phyloP scores from a whole-genome alignment of 2,329 filamentous ascomycete genomes.

The Verticillium nonalfalfae region DNA sequence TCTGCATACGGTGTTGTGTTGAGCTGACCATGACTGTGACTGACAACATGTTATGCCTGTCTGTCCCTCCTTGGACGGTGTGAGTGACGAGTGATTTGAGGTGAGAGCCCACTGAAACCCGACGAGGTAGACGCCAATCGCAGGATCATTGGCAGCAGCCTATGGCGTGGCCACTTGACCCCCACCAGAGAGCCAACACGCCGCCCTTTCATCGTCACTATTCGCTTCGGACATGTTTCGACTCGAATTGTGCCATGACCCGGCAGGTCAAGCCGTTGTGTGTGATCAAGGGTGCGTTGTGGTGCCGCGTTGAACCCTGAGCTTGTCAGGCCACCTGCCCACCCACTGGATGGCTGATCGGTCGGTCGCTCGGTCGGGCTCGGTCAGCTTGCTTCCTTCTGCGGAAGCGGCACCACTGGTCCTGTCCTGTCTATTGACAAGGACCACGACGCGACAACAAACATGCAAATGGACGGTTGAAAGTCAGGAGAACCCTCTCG shows the following conservation, averaged over 20 bases:
- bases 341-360: background rate
- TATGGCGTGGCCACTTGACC: background rate
- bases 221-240: background rate
- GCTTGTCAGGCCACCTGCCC: background rate
- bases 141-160: background rate
- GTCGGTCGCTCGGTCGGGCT: background rate
- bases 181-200: background rate
- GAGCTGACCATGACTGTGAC: too few relatives aligned
- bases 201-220: background rate
- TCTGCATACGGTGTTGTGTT: too few relatives aligned
- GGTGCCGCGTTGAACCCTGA: background rate
- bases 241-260: background rate
- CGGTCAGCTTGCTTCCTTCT: background rate
- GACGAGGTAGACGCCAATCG: background rate
- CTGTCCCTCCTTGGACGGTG: too few relatives aligned
- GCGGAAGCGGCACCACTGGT: background rate
- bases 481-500: background rate
- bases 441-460: background rate
- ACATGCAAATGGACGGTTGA: background rate
- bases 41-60: too few relatives aligned
- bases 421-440: background rate
- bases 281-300: background rate
- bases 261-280: background rate
- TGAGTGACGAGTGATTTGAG: too few relatives aligned
- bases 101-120: too few relatives aligned